phyloP scores from a whole-genome alignment of 192 early-diverging fungal species.

The Coemansia nantahalensis region DNA sequence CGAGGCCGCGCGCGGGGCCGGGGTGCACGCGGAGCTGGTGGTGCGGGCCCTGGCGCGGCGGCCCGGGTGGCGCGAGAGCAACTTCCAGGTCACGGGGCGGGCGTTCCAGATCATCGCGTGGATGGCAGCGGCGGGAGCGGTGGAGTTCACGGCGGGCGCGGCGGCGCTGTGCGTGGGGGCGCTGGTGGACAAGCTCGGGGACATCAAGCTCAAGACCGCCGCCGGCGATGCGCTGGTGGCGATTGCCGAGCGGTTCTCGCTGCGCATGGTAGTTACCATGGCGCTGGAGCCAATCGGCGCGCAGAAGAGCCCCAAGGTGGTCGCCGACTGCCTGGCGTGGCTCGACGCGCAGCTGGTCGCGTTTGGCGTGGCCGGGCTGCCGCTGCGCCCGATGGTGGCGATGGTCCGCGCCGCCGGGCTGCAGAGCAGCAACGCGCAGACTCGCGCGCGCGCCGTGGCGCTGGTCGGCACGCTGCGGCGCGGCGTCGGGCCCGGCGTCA shows the following conservation, averaged over 20 bases:
- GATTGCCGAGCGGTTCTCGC: constrained; percentile 71
- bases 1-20: constrained; percentile 51
- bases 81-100: constrained; percentile 86
- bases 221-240: constrained; percentile 76
- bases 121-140: constrained; percentile 57
- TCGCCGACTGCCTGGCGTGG: constrained; percentile 87
- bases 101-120: constrained; percentile 74
- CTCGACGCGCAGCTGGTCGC: constrained; percentile 81
- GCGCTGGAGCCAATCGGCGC: constrained; percentile 73
- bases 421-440: constrained; percentile 79
- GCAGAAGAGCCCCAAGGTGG: constrained; percentile 85
- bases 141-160: constrained; percentile 68
- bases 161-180: constrained; percentile 70
- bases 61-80: constrained; percentile 97
- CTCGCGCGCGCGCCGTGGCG: constrained; percentile 75
- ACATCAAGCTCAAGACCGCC: constrained; percentile 88
- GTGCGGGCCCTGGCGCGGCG: constrained; percentile 75
- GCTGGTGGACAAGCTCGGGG: constrained; percentile 89
- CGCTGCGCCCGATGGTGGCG: constrained; percentile 75
- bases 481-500: constrained; percentile 80
- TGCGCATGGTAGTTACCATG: constrained; percentile 80
- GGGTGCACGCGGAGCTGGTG: constrained; percentile 74
- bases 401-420: constrained; percentile 75
- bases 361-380: constrained; percentile 83
- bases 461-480: constrained; percentile 80